Base-by-base conservation (phyloP, 1,139 yeast genomes). In the Pichia sp. region DNA sequence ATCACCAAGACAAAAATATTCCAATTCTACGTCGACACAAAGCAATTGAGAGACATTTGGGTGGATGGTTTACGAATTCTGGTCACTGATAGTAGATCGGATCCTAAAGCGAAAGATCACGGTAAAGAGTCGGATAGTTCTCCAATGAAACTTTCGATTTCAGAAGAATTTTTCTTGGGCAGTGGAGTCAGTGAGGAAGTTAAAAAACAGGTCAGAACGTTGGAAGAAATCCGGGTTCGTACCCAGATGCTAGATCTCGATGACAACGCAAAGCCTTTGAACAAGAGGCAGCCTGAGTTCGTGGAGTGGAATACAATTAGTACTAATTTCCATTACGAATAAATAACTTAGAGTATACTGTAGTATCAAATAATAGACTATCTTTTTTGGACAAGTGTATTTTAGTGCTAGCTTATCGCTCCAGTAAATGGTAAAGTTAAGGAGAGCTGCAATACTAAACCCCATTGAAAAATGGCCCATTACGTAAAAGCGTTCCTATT, bases 1-100 rank as follows among this genome's bases (percentile, higher is more conserved):
- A 61, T 66, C 27, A 64, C 70, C 1, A 62, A 71, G 55, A 63
- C 62, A 14, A 59, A 61, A 3, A 48, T 83, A 16, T 74, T 88
- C 56, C 71, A 76, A 29, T 85, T 88, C 63, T 87, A 79, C 67
- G 80, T 88, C 7, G 93, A 87, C 60, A 85, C 91, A 6, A 79
- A 81, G 58, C 90, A 85, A 52, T 79, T 82, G 57, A 83, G 87
- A 52, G 81, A 80, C 56, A 82, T 85, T 10, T 89, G 95, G 95
- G 74, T 85, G 48, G 96, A 89, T 70, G 96, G 96, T 1, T 70
- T 89, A 55, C 83, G 81, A 66, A 75, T 88, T 78, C 73, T 87
- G 61, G 53, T 63, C 24, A 60, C 63, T 24, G 61, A 62, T 10
- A 61, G 56, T 16, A 71, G 72, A 43, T 6, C 44, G 2, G 52